phyloP scores from a whole-genome alignment of 106 monocot species.

The Gastrodia elata region DNA sequence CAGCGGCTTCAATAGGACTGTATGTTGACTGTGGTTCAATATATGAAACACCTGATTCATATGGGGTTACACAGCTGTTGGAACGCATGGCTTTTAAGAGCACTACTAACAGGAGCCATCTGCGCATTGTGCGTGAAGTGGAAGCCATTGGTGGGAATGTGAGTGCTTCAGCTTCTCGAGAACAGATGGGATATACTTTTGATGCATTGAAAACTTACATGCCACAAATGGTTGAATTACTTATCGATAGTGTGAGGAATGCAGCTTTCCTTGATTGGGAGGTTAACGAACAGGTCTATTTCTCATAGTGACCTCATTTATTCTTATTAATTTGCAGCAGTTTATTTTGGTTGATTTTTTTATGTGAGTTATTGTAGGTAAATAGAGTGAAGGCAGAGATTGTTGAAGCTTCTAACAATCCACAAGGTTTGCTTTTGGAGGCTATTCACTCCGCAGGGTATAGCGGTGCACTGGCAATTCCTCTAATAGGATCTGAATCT shows the following conservation, averaged over 20 bases:
- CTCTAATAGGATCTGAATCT: conserved; percentile 69
- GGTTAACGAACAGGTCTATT: conserved; percentile 74
- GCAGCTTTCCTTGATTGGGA: conserved; percentile 83
- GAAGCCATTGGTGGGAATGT: conserved; percentile 91
- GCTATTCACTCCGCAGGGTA: conserved; percentile 77
- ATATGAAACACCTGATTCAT: conserved; percentile 66
- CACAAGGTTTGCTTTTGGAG: conserved; percentile 71
- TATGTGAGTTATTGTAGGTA: conserved; percentile 31
- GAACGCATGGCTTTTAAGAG: conserved; percentile 87
- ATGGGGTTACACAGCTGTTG: conserved; percentile 64
- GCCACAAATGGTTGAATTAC: conserved; percentile 89
- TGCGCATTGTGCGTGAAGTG: conserved; percentile 79
- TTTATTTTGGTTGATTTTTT: background rate
- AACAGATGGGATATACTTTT: conserved; percentile 82
- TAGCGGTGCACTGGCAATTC: conserved; percentile 71
- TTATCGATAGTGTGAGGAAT: conserved; percentile 78
- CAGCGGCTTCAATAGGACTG: conserved; percentile 68
- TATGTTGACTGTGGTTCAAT: conserved; percentile 84
- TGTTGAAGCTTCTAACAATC: conserved; percentile 51
- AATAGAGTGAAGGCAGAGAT: conserved; percentile 64
- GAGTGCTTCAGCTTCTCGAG: conserved; percentile 67
- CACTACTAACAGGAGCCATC: conserved; percentile 78
- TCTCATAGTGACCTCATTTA: background rate
- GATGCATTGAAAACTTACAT: conserved; percentile 74
- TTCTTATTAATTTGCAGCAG: background rate